These are phyloP conservation scores for Cyberlindnera xylosilytica DNA, from an alignment of 805 yeast genomes.

Conservation along the genomic window DNA sequence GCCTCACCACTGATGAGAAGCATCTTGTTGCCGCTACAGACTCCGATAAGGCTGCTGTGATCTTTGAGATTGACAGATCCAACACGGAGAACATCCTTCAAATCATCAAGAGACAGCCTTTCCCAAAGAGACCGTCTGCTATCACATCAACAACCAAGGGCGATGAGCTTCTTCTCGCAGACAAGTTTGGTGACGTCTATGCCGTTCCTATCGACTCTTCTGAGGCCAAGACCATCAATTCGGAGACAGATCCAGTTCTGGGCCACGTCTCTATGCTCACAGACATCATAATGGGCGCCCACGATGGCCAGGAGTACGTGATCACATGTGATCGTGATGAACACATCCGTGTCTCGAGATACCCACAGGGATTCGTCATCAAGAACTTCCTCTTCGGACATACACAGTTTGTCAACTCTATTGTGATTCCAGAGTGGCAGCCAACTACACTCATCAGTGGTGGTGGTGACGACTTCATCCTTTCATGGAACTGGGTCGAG, in stretches of 20 bases:
- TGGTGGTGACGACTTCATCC: conserved; percentile 83
- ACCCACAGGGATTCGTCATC: conserved; percentile 74
- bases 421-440: conserved; percentile 54
- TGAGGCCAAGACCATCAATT: conserved; percentile 33
- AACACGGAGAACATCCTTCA: conserved; percentile 37
- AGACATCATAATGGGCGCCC: conserved; percentile 50
- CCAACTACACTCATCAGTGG: conserved; percentile 62
- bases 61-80: conserved; percentile 41
- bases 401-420: conserved; percentile 69
- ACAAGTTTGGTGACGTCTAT: conserved; percentile 96
- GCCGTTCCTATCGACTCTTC: conserved; percentile 42
- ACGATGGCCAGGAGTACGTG: conserved; percentile 47
- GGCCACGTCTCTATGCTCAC: conserved; percentile 98
- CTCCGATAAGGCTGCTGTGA: conserved; percentile 74
- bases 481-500: conserved; percentile 75
- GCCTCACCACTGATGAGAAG: conserved; percentile 49
- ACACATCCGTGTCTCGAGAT: conserved; percentile 81
- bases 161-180: conserved; percentile 71
- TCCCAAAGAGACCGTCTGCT: conserved; percentile 93
- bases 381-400: conserved; percentile 88
- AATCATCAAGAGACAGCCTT: conserved; percentile 64
- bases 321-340: conserved; percentile 94
- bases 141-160: conserved; percentile 61
- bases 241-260: conserved; percentile 63
- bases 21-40: conserved; percentile 71